Conservation (phyloP, 805 yeast species). For the Ogataea dorogensis region DNA sequence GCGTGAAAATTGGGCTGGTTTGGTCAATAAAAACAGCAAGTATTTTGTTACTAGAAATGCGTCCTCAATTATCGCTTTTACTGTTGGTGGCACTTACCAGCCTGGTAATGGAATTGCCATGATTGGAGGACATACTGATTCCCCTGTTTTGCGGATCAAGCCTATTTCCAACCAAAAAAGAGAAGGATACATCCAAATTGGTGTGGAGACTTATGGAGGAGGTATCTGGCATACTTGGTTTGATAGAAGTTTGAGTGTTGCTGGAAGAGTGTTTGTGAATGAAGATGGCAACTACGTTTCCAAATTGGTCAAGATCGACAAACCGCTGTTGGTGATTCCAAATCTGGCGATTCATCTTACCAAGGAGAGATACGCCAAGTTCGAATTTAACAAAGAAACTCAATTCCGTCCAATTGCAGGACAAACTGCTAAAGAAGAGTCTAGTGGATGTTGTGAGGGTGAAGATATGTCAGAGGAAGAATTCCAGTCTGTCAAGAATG, state of each 20-base stretch:
- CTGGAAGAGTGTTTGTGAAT: slow-evolving; percentile 83
- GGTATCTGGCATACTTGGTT: slow-evolving; percentile 98
- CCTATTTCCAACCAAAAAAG: slow-evolving; percentile 71
- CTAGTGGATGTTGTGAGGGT: slow-evolving; percentile 48
- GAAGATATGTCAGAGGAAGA: slow-evolving; percentile 51
- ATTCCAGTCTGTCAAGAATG: slow-evolving; percentile 62
- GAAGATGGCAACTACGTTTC: slow-evolving; percentile 54
- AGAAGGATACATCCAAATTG: slow-evolving; percentile 84
- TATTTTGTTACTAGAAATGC: slow-evolving; percentile 89
- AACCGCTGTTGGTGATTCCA: slow-evolving; percentile 87
- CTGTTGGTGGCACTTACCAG: slow-evolving; percentile 67
- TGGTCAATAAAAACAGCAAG: slow-evolving; percentile 53
- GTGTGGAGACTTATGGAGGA: slow-evolving; percentile 94
- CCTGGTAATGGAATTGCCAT: slow-evolving; percentile 84
- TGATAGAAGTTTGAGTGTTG: slow-evolving; percentile 86
- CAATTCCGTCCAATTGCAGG: slow-evolving; percentile 88
- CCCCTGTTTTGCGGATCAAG: slow-evolving; percentile 85
- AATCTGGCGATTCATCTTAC: slow-evolving; percentile 91
- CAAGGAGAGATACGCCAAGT: slow-evolving; percentile 70
- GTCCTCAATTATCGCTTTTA: slow-evolving; percentile 85
- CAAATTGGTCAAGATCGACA: slow-evolving; percentile 72
- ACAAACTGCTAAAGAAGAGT: slow-evolving; percentile 2
- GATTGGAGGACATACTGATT: slow-evolving; percentile 95
- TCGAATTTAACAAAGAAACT: slow-evolving; percentile 86
- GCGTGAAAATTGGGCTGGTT: slow-evolving; percentile 64